phyloP scores from a whole-genome alignment of 768 basidiomycete genomes.

The Rhizopogon vinicolor region DNA sequence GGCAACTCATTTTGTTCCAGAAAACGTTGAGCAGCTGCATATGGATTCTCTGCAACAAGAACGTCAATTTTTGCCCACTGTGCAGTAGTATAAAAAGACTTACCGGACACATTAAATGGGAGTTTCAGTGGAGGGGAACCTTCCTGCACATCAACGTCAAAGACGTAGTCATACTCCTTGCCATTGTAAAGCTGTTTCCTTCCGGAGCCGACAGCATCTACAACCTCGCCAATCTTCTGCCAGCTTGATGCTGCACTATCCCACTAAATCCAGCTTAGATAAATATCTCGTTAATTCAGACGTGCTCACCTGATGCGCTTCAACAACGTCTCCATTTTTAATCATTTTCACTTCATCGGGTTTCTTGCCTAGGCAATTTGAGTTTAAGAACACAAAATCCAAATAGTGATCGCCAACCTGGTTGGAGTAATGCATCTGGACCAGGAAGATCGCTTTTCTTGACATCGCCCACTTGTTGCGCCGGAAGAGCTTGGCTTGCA shows the following conservation, averaged over 20 bases:
- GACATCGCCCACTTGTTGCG: slow-evolving; percentile 88
- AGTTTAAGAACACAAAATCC: slow-evolving; percentile 3
- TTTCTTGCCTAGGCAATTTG: slow-evolving; percentile 63
- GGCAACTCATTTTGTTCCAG: slow-evolving; percentile 81
- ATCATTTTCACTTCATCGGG: slow-evolving; percentile 94
- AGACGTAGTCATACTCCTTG: slow-evolving; percentile 98
- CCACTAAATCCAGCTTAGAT: slow-evolving; percentile 57
- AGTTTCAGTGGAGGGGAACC: slow-evolving; percentile 90
- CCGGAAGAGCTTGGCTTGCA: slow-evolving; percentile 72
- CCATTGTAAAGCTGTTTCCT: slow-evolving; percentile 91
- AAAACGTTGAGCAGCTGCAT: slow-evolving; percentile 84
- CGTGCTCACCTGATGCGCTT: slow-evolving; percentile 78
- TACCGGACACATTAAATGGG: slow-evolving; percentile 87
- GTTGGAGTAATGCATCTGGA: slow-evolving; percentile 66
- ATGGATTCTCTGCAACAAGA: slow-evolving; percentile 75
- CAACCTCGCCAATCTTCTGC: slow-evolving; percentile 95
- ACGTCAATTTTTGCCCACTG: background rate
- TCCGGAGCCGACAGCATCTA: slow-evolving; percentile 88
- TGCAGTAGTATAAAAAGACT: slow-evolving; percentile 11
- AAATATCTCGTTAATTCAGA: background rate
- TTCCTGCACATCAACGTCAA: slow-evolving; percentile 94
- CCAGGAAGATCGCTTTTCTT: slow-evolving; percentile 90
- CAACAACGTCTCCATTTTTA: slow-evolving; percentile 71
- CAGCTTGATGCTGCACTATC: slow-evolving; percentile 61
- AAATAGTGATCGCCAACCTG: slow-evolving; percentile 47